phyloP scores from a whole-genome alignment of 305 asterid species.

The Nicotiana rustica region DNA sequence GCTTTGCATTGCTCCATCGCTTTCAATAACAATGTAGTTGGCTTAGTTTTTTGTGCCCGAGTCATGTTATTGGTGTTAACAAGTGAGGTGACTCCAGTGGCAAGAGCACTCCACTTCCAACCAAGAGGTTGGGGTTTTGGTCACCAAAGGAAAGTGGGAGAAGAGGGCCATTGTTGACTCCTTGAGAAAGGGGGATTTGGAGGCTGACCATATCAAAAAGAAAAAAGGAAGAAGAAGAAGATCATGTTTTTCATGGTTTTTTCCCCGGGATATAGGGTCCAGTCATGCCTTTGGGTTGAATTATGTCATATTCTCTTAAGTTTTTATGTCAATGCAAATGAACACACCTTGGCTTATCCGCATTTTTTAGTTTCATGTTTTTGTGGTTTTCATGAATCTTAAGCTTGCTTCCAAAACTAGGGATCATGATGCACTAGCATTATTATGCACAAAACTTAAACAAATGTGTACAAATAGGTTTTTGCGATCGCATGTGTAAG shows the following conservation, averaged over 20 bases:
- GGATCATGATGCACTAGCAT: not conserved
- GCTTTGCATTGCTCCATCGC: not conserved
- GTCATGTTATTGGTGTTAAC: constrained; percentile 13
- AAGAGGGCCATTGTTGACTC: not conserved
- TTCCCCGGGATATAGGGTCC: not conserved
- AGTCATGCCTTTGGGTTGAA: not conserved
- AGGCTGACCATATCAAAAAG: not conserved
- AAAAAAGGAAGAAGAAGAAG: not conserved
- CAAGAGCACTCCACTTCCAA: not conserved
- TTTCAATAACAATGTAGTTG: not conserved
- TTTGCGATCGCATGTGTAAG: not conserved
- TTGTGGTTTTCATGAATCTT: not conserved
- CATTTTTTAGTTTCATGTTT: not conserved
- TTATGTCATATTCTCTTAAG: not conserved
- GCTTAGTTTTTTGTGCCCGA: not conserved
- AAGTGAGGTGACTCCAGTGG: constrained; percentile 1
- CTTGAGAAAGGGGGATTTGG: not conserved
- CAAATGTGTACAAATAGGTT: not conserved
- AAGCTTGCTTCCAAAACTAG: not conserved
- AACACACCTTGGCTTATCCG: not conserved
- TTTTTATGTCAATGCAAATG: constrained; percentile 4
- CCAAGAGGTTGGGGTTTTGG: not conserved
- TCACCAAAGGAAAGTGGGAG: not conserved
- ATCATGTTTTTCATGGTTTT: not conserved
- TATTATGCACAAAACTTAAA: constrained; percentile 5